Base-by-base conservation (phyloP, 768 basidiomycete genomes). In the Naematelia aurantialba region DNA sequence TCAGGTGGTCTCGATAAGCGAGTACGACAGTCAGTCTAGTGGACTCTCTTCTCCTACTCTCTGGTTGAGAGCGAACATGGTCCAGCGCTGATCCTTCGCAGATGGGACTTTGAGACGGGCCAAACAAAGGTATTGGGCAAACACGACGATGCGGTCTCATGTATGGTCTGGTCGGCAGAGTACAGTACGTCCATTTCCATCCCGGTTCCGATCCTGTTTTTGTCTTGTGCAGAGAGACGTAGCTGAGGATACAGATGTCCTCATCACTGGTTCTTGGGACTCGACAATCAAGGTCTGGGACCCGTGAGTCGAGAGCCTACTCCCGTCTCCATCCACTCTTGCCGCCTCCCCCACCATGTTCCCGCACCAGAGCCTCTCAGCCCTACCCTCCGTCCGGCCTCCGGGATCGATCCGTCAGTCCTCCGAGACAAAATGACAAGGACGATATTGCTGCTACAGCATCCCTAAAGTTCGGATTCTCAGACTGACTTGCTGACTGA, bases 211-310 rank as follows among this genome's bases (percentile, higher is more conserved):
- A n/a, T n/a, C n/a, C n/a, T n/a, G n/a, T n/a, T 8, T 39, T 39
- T 39, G 17, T 8, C 8, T 39, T 39, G 34, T 39, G 34, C 8
- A 39, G 8, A 17, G 11, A 50, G 19, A 21, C 12, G 34, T 25
- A 8, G 44, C 62, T 56, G 14, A 60, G 44, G 24, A 29, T 39
- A 4, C 66, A 92, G 90, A 88, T 67, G 61, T 79, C 0, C 80
- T 97, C 24, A 82, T 97, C 46, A 87, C 90, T 0, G 91, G 88
- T 11, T 92, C 91, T 14, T 97, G 92, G 91, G 93, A 97, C 74
- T 84, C 87, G 49, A 87, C 89, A 0, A 70, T 98, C 24, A 87
- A 87, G 11, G 84, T 92, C 69, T 96, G 90, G 87, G 91, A 97
- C 70, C 84, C 74, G 75, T 74, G 47, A 58, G 73, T 70, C 24